Conservation (phyloP, 768 basidiomycete genomes). For the Boletus fagicola region DNA sequence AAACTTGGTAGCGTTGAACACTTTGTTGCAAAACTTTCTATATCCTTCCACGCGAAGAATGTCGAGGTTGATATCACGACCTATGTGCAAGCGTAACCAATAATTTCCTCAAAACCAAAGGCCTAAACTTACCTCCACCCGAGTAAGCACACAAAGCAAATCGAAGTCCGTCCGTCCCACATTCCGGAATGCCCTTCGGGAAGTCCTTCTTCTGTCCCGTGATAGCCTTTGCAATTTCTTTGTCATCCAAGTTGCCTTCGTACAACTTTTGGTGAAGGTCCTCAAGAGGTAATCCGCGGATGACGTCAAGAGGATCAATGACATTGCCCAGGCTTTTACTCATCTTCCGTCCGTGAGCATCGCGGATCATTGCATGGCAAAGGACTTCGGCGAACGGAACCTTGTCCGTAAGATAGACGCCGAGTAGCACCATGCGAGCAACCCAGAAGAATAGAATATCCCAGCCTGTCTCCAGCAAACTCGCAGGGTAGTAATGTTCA, state of each 20-base stretch:
- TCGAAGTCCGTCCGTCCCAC: slow-evolving; percentile 93
- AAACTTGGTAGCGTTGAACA: slow-evolving; percentile 98
- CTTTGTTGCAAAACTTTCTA: slow-evolving; percentile 99
- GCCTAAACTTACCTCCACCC: slow-evolving; percentile 60
- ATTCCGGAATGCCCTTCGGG: slow-evolving; percentile 98
- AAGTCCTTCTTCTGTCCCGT: slow-evolving; percentile 98
- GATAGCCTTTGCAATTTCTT: slow-evolving; percentile 87
- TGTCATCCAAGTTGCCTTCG: slow-evolving; percentile 91
- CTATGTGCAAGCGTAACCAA: slow-evolving; percentile 37
- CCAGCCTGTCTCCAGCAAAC: slow-evolving; percentile 97
- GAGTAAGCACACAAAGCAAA: slow-evolving; percentile 96
- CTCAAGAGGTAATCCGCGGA: slow-evolving; percentile 79
- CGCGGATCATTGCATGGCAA: slow-evolving; percentile 98
- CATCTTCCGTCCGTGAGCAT: slow-evolving; percentile 99
- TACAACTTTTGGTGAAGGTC: slow-evolving; percentile 80
- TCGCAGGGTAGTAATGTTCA: slow-evolving; percentile 80
- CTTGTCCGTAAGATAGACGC: slow-evolving; percentile 80
- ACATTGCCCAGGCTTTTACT: slow-evolving; percentile 97
- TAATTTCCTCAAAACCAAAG: not conserved
- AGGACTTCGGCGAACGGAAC: slow-evolving; percentile 95
- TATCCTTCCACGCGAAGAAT: slow-evolving; percentile 96
- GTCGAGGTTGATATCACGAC: slow-evolving; percentile 96
- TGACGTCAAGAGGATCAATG: slow-evolving; percentile 94
- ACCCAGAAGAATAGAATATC: slow-evolving; percentile 99
- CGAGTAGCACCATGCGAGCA: slow-evolving; percentile 95